Evolutionary conservation across 768 basidiomycete genomes (phyloP).

Genomic region (Rossbeevera mucosa): DNA sequence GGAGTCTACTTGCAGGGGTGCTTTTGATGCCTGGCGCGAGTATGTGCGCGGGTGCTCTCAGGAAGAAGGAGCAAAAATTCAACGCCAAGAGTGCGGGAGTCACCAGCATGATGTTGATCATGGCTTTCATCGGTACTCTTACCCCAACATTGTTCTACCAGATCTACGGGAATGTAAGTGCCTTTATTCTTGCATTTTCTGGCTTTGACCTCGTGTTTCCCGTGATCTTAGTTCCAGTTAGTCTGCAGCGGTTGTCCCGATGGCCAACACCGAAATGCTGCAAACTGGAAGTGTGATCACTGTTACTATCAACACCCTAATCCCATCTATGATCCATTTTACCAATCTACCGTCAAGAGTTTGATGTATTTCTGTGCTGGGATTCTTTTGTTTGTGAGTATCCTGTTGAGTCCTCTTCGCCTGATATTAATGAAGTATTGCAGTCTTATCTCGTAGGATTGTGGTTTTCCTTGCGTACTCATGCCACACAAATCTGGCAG

Average conservation of each 20-base stretch:
- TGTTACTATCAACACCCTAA: constrained; percentile 96
- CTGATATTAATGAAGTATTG: constrained; percentile 3
- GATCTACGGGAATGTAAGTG: constrained; percentile 89
- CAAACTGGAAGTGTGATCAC: constrained; percentile 78
- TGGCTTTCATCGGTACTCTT: constrained; percentile 97
- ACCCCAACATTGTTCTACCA: constrained; percentile 97
- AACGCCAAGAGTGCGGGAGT: constrained; percentile 99
- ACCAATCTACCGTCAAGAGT: constrained; percentile 90
- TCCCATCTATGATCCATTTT: constrained; percentile 91
- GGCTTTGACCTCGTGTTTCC: constrained; percentile 13
- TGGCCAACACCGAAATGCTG: constrained; percentile 15
- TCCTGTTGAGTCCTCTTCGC: neutral
- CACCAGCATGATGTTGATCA: constrained; percentile 98
- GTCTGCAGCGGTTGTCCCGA: constrained; percentile 78
- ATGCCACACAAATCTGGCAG: constrained; percentile 98
- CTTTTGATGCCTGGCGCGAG: constrained; percentile 94
- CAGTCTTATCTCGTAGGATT: constrained; percentile 96
- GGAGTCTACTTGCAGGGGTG: constrained; percentile 91
- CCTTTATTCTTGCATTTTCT: neutral
- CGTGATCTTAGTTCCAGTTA: constrained; percentile 66
- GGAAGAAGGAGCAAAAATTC: constrained; percentile 93
- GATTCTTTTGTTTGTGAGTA: constrained; percentile 83
- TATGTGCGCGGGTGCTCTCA: constrained; percentile 88
- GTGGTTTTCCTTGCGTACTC: constrained; percentile 98
- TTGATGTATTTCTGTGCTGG: constrained; percentile 94